Evolutionary conservation across 306 rosid species (phyloP).

Genomic region (Inga leiocalycina): DNA sequence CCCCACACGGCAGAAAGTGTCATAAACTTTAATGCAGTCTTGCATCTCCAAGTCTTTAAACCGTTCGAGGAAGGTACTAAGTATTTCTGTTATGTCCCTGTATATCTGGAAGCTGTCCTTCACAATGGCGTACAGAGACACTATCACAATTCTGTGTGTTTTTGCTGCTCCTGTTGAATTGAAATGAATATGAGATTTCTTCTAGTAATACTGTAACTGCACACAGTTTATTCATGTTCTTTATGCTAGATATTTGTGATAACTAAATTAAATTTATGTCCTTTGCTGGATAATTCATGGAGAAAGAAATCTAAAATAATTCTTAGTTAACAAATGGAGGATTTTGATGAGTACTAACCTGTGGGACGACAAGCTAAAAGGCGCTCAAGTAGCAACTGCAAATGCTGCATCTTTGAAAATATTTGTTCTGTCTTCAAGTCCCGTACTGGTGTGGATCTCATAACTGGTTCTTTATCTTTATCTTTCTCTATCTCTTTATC

Average conservation of each 20-base stretch:
- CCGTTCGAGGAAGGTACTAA: conserved; percentile 62
- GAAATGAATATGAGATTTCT: conserved; percentile 23
- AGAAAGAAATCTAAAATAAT: neutral
- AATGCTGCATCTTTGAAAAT: conserved; percentile 74
- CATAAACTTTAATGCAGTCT: conserved; percentile 67
- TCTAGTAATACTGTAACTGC: neutral
- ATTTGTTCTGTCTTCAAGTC: conserved; percentile 67
- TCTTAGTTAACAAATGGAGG: neutral
- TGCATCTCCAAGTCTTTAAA: conserved; percentile 60
- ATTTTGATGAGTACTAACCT: conserved; percentile 49
- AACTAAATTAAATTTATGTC: neutral
- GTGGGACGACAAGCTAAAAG: conserved; percentile 93
- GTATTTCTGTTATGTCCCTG: conserved; percentile 64
- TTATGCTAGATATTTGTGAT: neutral
- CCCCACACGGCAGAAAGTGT: conserved; percentile 72
- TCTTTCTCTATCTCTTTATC: conserved; percentile 41
- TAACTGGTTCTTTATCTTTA: conserved; percentile 29
- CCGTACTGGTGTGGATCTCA: conserved; percentile 60
- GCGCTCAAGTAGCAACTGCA: conserved; percentile 84
- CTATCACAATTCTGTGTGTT: conserved; percentile 67
- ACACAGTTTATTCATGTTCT: neutral
- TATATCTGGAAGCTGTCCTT: conserved; percentile 82
- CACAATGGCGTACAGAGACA: conserved; percentile 71
- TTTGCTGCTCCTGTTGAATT: conserved; percentile 72
- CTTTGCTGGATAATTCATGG: neutral